phyloP scores from a whole-genome alignment of 306 rosid species.

The Hippophae gyantsensis region DNA sequence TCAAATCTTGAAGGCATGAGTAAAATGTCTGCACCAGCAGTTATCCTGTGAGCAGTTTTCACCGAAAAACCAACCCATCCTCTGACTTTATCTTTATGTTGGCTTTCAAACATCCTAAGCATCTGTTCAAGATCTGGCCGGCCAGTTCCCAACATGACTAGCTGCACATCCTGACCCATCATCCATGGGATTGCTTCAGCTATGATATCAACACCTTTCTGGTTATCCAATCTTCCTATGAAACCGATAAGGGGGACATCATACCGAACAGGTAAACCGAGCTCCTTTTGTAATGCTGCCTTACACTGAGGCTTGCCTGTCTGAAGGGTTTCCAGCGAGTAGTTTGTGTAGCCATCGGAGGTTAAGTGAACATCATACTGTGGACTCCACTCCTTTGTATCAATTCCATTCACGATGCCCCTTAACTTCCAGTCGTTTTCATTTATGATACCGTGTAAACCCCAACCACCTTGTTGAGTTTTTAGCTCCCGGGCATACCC shows the following conservation, averaged over 20 bases:
- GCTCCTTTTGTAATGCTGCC: slow-evolving; percentile 82
- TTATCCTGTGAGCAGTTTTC: slow-evolving; percentile 78
- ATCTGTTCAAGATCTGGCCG: slow-evolving; percentile 71
- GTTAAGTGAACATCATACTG: slow-evolving; percentile 49
- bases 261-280: slow-evolving; percentile 63
- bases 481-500: slow-evolving; percentile 90
- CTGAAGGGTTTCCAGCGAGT: slow-evolving; percentile 55
- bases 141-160: slow-evolving; percentile 84
- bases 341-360: slow-evolving; percentile 82
- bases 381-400: slow-evolving; percentile 79
- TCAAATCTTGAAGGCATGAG: slow-evolving; percentile 98
- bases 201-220: slow-evolving; percentile 87
- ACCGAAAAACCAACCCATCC: slow-evolving; percentile 96
- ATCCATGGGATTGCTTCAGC: slow-evolving; percentile 89
- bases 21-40: slow-evolving; percentile 77
- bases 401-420: slow-evolving; percentile 93
- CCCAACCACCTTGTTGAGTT: slow-evolving; percentile 93
- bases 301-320: slow-evolving; percentile 78
- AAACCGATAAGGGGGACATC: slow-evolving; percentile 66
- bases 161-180: slow-evolving; percentile 72
- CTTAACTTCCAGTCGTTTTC: slow-evolving; percentile 81
- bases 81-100: slow-evolving; percentile 44
- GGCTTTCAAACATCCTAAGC: slow-evolving; percentile 47
- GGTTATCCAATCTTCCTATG: slow-evolving; percentile 82
- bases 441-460: slow-evolving; percentile 65